phyloP scores from a whole-genome alignment of 345 rosid species.

The Rhodamnia rubescens region DNA sequence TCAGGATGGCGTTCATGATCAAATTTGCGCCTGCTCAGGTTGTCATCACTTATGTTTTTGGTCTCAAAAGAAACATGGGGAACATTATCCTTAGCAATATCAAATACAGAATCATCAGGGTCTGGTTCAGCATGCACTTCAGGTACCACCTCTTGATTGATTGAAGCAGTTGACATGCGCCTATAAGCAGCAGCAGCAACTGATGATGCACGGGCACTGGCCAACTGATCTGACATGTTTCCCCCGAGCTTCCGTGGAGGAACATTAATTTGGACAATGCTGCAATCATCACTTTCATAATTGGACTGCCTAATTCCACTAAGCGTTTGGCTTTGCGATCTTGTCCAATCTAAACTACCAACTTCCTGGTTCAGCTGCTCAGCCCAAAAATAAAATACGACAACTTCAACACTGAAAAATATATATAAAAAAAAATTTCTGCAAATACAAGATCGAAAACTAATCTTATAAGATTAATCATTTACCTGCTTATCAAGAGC shows the following conservation, averaged over 20 bases:
- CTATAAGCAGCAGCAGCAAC: conserved; percentile 92
- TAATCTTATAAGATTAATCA: not conserved
- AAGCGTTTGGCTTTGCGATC: conserved; percentile 61
- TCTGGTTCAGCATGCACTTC: not conserved
- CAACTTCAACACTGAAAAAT: not conserved
- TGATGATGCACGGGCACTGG: conserved; percentile 64
- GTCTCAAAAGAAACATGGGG: not conserved
- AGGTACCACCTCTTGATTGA: not conserved
- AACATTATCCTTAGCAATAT: not conserved
- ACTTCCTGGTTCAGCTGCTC: conserved; percentile 83
- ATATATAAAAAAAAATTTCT: not conserved
- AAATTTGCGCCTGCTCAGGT: not conserved
- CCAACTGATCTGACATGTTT: conserved; percentile 28
- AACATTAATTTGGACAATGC: conserved; percentile 9
- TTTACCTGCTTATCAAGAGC: conserved; percentile 81
- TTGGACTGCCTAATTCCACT: conserved; percentile 20
- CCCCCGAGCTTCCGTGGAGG: conserved; percentile 67
- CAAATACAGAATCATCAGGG: not conserved
- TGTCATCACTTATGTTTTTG: not conserved
- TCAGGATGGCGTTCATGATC: not conserved
- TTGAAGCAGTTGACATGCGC: conserved; percentile 30
- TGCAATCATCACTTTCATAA: conserved; percentile 27
- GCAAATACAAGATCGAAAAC: not conserved
- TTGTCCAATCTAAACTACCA: conserved; percentile 81
- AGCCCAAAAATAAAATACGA: not conserved